phyloP scores from a whole-genome alignment of 805 yeast species.

The Allodekkera sacchari region DNA sequence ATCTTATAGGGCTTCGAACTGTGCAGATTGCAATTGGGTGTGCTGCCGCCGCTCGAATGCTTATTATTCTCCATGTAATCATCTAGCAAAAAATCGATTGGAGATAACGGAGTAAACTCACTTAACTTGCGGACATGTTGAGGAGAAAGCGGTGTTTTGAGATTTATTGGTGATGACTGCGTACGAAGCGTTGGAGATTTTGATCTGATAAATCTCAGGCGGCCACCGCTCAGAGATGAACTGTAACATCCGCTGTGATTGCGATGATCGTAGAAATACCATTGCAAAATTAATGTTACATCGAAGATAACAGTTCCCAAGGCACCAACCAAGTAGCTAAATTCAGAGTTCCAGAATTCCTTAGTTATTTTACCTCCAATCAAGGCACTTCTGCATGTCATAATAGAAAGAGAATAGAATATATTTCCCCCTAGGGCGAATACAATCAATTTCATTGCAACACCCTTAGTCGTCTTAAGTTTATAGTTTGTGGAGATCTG shows the following conservation, averaged over 20 bases:
- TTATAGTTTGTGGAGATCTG: constrained; percentile 39
- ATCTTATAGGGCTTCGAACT: too few species aligned
- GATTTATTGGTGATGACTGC: constrained; percentile 13
- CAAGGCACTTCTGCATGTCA: constrained; percentile 34
- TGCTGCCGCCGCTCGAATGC: too few species aligned
- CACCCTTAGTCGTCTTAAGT: constrained; percentile 41
- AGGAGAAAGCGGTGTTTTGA: constrained; percentile 21
- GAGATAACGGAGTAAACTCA: constrained; percentile 27
- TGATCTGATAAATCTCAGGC: constrained; percentile 3
- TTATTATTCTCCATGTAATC: too few species aligned
- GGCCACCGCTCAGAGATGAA: constrained; percentile 4
- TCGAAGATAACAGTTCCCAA: constrained; percentile 46
- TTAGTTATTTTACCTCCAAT: constrained; percentile 23
- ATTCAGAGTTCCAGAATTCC: constrained; percentile 32
- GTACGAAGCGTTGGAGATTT: too few species aligned
- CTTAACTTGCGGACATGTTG: constrained; percentile 23
- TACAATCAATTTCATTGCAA: constrained; percentile 39
- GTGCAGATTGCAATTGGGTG: too few species aligned
- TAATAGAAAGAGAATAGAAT: constrained; percentile 39
- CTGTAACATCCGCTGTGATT: background rate
- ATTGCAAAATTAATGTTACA: constrained; percentile 34
- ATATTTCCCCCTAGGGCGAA: constrained; percentile 44
- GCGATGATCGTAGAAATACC: constrained; percentile 24
- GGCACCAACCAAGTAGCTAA: constrained; percentile 41
- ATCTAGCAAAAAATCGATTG: constrained; percentile 27